Conservation (phyloP, 192 early-diverging fungal species). For the Backusella mclennaniae region DNA sequence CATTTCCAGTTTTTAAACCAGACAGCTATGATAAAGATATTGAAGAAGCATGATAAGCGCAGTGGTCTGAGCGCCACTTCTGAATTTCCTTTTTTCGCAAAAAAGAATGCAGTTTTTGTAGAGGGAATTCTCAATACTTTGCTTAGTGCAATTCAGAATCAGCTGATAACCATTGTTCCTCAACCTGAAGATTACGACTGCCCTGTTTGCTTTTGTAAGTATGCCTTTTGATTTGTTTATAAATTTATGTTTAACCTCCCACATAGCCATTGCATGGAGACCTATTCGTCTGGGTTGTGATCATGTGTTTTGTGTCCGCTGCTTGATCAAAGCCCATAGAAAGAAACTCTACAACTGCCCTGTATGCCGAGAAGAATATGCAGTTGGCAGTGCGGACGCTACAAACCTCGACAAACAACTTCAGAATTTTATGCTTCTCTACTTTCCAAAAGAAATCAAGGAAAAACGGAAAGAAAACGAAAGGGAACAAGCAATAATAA, state of each 20-base stretch:
- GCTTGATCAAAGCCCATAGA: constrained; percentile 71
- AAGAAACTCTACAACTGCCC: constrained; percentile 69
- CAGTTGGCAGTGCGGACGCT: constrained; percentile 59
- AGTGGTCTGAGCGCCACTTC: constrained; percentile 62
- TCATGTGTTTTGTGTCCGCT: constrained; percentile 80
- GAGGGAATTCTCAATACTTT: constrained; percentile 58
- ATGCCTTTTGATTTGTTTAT: not conserved
- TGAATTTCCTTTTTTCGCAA: constrained; percentile 51
- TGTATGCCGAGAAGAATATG: constrained; percentile 63
- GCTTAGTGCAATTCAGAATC: constrained; percentile 57
- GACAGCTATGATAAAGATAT: constrained; percentile 76
- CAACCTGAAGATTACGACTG: constrained; percentile 80
- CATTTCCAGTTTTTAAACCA: constrained; percentile 77
- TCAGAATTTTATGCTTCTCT: constrained; percentile 71
- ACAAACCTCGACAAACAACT: constrained; percentile 61
- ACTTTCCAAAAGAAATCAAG: constrained; percentile 78
- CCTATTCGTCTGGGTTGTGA: constrained; percentile 74
- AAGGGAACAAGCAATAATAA: constrained; percentile 51
- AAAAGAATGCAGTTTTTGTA: constrained; percentile 48
- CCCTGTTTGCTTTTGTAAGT: constrained; percentile 71
- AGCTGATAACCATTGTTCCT: constrained; percentile 70
- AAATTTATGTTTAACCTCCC: not conserved
- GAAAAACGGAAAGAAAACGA: constrained; percentile 65
- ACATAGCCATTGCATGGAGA: constrained; percentile 64
- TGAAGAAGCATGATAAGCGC: constrained; percentile 91